A percentile compares a stretch with the other conserved stretches of the same genome.
phyloP scores from a whole-genome alignment of 805 yeast genomes.

The Huiozyma sinensis region DNA sequence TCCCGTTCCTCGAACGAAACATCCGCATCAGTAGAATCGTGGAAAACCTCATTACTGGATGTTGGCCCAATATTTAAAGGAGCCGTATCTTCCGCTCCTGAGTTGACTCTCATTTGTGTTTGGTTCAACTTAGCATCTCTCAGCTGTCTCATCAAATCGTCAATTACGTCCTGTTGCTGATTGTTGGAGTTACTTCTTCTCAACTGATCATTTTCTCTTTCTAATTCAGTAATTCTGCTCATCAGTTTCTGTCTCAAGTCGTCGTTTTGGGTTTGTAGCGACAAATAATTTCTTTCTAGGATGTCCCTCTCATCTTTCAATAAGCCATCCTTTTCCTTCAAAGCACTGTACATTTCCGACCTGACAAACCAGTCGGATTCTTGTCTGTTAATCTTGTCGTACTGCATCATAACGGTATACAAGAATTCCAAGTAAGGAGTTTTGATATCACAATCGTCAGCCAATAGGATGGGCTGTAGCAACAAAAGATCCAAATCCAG shows the following conservation, averaged over 20 bases:
- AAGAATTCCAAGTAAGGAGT: conserved; percentile 85
- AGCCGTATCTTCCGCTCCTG: not conserved
- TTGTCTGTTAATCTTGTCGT: conserved; percentile 37
- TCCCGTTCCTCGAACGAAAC: conserved; percentile 13
- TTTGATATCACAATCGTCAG: conserved; percentile 73
- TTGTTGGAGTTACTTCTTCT: not conserved
- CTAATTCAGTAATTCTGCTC: not conserved
- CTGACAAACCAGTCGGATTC: conserved; percentile 24
- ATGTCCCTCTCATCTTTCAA: not conserved
- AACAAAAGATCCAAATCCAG: conserved; percentile 61
- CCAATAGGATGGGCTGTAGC: conserved; percentile 75
- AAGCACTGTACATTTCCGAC: conserved; percentile 1
- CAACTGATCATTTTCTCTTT: not conserved
- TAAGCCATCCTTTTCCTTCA: not conserved
- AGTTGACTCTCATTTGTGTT: not conserved
- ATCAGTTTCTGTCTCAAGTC: not conserved
- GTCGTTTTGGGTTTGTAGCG: not conserved
- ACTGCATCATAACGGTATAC: conserved; percentile 65
- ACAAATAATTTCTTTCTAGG: not conserved
- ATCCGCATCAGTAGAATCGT: conserved; percentile 1
- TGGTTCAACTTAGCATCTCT: not conserved
- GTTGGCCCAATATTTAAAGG: not conserved
- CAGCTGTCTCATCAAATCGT: not conserved
- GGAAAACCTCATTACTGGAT: not conserved
- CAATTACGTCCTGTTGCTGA: not conserved